A percentile compares a stretch with the other conserved stretches of the same genome.
phyloP scores from a whole-genome alignment of 2,329 filamentous ascomycete genomes.

The Aureobasidium namibiae region DNA sequence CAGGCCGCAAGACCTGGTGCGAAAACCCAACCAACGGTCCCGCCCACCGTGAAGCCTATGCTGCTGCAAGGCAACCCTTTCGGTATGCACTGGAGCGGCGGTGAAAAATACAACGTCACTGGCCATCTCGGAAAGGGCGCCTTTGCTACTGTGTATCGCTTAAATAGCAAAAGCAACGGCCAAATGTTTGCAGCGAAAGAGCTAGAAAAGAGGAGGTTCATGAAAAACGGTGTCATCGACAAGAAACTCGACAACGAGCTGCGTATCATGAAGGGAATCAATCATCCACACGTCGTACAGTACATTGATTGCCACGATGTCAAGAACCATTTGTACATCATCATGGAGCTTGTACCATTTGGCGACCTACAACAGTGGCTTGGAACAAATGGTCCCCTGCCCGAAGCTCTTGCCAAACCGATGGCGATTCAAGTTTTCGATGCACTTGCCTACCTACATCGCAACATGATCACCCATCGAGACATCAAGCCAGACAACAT shows the following conservation, averaged over 20 bases:
- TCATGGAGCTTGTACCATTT: conserved; percentile 84
- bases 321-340: conserved; percentile 76
- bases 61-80: conserved; percentile 31
- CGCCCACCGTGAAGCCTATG: background rate
- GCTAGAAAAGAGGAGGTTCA: conserved; percentile 83
- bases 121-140: conserved; percentile 82
- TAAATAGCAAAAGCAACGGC: conserved; percentile 79
- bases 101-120: conserved; percentile 73
- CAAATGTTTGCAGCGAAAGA: conserved; percentile 85
- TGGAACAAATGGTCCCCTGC: conserved; percentile 50
- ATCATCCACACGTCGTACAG: conserved; percentile 83
- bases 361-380: conserved; percentile 78
- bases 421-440: conserved; percentile 71
- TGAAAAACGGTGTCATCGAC: conserved; percentile 84
- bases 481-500: conserved; percentile 99
- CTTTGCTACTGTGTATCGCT: conserved; percentile 87
- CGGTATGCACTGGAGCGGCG: conserved; percentile 74
- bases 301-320: conserved; percentile 86
- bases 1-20: background rate
- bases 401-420: conserved; percentile 59
- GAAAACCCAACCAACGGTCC: background rate
- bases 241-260: conserved; percentile 95
- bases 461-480: conserved; percentile 86
- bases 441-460: conserved; percentile 79
- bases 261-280: conserved; percentile 81